Evolutionary conservation across 2,329 filamentous ascomycete genomes (phyloP), one percentile per base, ranked within the genome.

Genomic region (Madurella fahalii): DNA sequence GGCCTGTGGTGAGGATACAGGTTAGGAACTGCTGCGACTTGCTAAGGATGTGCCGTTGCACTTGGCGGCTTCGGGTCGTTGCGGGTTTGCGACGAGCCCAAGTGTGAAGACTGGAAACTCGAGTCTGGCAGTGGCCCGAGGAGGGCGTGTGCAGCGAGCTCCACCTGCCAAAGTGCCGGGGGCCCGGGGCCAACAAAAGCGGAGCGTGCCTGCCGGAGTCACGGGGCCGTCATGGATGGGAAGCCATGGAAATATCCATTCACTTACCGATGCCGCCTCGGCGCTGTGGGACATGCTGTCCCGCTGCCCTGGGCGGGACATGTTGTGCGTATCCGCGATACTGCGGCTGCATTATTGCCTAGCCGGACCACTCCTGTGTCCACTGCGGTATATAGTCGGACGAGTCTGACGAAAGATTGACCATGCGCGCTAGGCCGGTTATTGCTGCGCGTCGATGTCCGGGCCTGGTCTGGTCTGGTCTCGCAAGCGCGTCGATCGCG

Each of bases 1-100:
- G 78, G 31, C 79, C 79, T 81, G 63, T 41, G 34, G 44, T 16
- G 41, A 54, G 9, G 49, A 42, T 43, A 47, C 44, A 45, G 31
- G 49, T 48, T 40, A 53, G 53, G 30, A n/a, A 7, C 39, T 53
- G 31, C 18, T 37, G 13, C 8, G 41, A 40, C 18, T 52, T 40
- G 25, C 39, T 8, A 34, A 42, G 16, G 31, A 46, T 52, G 42
- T 42, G 40, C 20, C 13, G 32, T 13, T 30, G 46, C 46, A 11
- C 41, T 44, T 11, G 25, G 37, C 16, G 47, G 9, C 20, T 40
- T 45, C n/a, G 43, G 31, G 40, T 31, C n/a, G 37, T 42, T 18
- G 40, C 31, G 40, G 30, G 30, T 49, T 48, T 47, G 53, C 44
- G 49, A 47, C 32, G 20, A 13, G 52, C 7, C 31, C 25, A 4